These are phyloP conservation scores for Sanghuangporus sanghuang DNA, from an alignment of 1,284 basidiomycete species.

Conservation along the genomic window DNA sequence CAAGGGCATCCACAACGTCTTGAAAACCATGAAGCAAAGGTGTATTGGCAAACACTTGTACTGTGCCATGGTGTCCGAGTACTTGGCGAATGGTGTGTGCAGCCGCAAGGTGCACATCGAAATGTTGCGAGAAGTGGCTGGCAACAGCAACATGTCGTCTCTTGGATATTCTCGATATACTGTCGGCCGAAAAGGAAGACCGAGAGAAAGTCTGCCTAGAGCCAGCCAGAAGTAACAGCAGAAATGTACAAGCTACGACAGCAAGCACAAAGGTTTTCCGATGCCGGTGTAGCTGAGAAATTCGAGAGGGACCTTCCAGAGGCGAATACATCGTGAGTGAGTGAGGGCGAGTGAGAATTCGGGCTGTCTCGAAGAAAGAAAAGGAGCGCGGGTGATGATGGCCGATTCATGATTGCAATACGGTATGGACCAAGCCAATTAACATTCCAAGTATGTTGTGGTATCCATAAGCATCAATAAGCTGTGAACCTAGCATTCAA, in stretches of 20 bases:
- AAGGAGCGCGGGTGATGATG: background rate
- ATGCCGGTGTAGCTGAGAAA: background rate
- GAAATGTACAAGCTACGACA: background rate
- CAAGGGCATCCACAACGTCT: conserved; percentile 6
- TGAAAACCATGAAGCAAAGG: conserved; percentile 9
- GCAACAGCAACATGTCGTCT: conserved; percentile 8
- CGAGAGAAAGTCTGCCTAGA: background rate
- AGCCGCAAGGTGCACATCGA: conserved; percentile 11
- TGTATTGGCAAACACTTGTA: conserved; percentile 8
- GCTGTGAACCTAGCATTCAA: too few species aligned
- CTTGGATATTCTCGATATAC: background rate
- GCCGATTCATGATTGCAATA: too few species aligned
- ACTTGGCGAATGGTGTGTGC: conserved; percentile 10
- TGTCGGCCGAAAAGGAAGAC: background rate
- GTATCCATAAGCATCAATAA: too few species aligned
- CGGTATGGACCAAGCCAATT: too few species aligned
- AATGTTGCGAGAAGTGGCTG: conserved; percentile 8
- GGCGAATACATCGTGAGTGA: background rate
- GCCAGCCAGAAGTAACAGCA: background rate
- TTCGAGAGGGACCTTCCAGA: background rate
- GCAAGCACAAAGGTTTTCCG: background rate
- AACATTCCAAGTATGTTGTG: too few species aligned
- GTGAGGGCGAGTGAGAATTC: background rate
- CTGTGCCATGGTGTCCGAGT: background rate
- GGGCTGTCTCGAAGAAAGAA: background rate